These are phyloP conservation scores for Hirsutella thompsonii DNA, from an alignment of 2,329 filamentous ascomycete genomes.

Conservation along the genomic window DNA sequence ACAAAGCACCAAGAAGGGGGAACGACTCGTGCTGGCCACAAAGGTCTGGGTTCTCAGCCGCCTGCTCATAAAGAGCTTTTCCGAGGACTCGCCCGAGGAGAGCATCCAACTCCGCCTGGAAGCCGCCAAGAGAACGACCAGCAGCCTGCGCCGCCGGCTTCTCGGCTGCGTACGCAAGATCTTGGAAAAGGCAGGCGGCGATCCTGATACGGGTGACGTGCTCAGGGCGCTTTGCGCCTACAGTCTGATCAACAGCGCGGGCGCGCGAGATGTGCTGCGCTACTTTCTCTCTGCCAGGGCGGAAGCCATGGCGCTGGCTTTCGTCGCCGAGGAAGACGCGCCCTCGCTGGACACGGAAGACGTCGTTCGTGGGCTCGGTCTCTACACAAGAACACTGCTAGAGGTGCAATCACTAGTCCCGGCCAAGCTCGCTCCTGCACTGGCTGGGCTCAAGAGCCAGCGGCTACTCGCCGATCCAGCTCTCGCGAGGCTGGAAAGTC, in stretches of 20 bases:
- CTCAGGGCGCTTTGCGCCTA: slow-evolving; percentile 70
- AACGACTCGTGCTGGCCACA: slow-evolving; percentile 43
- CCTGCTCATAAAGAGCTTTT: slow-evolving; percentile 59
- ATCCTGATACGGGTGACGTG: slow-evolving; percentile 36
- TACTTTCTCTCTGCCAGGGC: slow-evolving; percentile 66
- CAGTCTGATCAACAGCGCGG: slow-evolving; percentile 68
- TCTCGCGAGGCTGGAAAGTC: slow-evolving; percentile 51
- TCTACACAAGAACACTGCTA: slow-evolving; percentile 67
- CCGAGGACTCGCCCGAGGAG: slow-evolving; percentile 28
- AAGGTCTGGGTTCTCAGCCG: slow-evolving; percentile 68
- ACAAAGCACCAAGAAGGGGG: slow-evolving; percentile 24
- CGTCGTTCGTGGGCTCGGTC: slow-evolving; percentile 51
- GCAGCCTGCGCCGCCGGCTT: slow-evolving; percentile 48
- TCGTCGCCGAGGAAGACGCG: slow-evolving; percentile 37
- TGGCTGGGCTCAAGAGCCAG: slow-evolving; percentile 54
- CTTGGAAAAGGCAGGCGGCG: slow-evolving; percentile 47
- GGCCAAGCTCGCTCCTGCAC: slow-evolving; percentile 53
- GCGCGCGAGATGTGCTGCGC: slow-evolving; percentile 63
- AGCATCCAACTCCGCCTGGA: slow-evolving; percentile 34
- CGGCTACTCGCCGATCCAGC: slow-evolving; percentile 61
- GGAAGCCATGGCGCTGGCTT: slow-evolving; percentile 50
- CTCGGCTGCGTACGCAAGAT: slow-evolving; percentile 57
- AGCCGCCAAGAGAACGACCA: slow-evolving; percentile 49
- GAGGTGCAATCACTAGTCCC: slow-evolving; percentile 69
- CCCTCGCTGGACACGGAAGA: slow-evolving; percentile 26